These are phyloP conservation scores for Cutaneotrichosporon spelunceum DNA, from an alignment of 1,284 basidiomycete species.

Conservation along the genomic window DNA sequence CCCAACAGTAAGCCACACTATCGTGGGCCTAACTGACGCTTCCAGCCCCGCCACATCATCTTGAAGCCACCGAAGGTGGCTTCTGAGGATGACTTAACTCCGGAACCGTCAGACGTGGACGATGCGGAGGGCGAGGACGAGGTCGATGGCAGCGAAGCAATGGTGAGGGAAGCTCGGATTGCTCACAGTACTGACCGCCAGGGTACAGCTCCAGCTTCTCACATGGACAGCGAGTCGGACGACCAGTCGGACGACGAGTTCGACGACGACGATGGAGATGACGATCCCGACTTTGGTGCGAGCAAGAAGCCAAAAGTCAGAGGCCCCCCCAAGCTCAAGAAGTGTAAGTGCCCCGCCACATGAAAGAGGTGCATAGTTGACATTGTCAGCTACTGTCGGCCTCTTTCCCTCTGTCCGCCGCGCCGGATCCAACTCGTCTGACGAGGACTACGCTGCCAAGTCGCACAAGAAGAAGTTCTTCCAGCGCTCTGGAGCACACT, in stretches of 20 bases:
- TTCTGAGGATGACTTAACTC: conserved; percentile 24
- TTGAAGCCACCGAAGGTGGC: conserved; percentile 16
- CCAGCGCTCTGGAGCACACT: conserved; percentile 45
- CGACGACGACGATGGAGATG: conserved; percentile 34
- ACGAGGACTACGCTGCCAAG: conserved; percentile 81
- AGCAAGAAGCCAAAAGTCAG: conserved; percentile 33
- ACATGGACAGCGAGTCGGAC: conserved; percentile 23
- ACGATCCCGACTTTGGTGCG: conserved; percentile 40
- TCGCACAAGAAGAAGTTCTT: conserved; percentile 80
- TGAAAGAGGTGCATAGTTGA: neutral
- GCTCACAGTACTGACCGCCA: neutral
- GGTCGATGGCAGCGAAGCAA: conserved; percentile 26
- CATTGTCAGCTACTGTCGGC: conserved; percentile 1
- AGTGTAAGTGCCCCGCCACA: conserved; percentile 4
- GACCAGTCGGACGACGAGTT: conserved; percentile 27
- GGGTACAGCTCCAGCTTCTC: conserved; percentile 5
- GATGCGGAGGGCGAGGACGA: conserved; percentile 38
- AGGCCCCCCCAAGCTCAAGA: conserved; percentile 27
- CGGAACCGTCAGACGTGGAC: conserved; percentile 28
- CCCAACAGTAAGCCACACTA: neutral
- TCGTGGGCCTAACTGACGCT: neutral
- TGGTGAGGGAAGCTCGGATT: conserved; percentile 11
- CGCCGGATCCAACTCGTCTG: conserved; percentile 56
- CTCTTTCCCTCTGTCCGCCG: conserved; percentile 26
- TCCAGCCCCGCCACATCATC: conserved; percentile 17